phyloP scores from a whole-genome alignment of 208 protist genomes.

The Paratrypanosoma confusum region DNA sequence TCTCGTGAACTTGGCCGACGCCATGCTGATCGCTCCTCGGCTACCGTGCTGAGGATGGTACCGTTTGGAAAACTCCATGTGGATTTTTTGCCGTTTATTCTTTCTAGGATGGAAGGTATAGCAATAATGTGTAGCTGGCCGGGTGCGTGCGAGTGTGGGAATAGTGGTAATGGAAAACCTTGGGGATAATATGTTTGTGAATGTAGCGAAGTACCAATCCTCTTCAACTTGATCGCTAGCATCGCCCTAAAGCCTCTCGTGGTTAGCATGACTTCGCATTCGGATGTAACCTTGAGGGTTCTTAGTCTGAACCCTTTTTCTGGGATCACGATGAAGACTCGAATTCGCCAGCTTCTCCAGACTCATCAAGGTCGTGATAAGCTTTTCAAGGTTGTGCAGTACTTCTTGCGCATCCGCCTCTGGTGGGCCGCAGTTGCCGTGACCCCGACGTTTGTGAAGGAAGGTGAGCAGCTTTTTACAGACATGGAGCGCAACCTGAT shows the following conservation, averaged over 20 bases:
- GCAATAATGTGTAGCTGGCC: slow-evolving; percentile 5
- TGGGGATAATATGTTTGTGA: neutral
- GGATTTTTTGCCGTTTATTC: too few species aligned
- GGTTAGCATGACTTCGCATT: slow-evolving; percentile 6
- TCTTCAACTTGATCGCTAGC: slow-evolving; percentile 1
- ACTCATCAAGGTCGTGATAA: slow-evolving; percentile 86
- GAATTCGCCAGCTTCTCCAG: slow-evolving; percentile 78
- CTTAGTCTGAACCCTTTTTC: slow-evolving; percentile 76
- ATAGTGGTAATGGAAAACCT: neutral
- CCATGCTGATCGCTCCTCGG: too few species aligned
- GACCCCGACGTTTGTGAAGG: slow-evolving; percentile 65
- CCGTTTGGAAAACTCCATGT: too few species aligned
- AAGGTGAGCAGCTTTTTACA: slow-evolving; percentile 42
- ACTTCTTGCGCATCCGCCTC: slow-evolving; percentile 67
- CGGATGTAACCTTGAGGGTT: slow-evolving; percentile 38
- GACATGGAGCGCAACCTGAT: slow-evolving; percentile 75
- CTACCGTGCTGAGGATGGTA: too few species aligned
- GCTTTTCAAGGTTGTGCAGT: slow-evolving; percentile 84
- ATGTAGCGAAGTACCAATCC: neutral
- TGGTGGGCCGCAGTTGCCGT: slow-evolving; percentile 74
- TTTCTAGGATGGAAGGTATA: slow-evolving; percentile 10
- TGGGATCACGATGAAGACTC: slow-evolving; percentile 76
- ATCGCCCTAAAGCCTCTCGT: slow-evolving; percentile 2
- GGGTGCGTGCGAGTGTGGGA: neutral
- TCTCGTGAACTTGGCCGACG: too few species aligned